Evolutionary conservation across 1,284 basidiomycete species (phyloP).

Genomic region (Ganoderma boninense): DNA sequence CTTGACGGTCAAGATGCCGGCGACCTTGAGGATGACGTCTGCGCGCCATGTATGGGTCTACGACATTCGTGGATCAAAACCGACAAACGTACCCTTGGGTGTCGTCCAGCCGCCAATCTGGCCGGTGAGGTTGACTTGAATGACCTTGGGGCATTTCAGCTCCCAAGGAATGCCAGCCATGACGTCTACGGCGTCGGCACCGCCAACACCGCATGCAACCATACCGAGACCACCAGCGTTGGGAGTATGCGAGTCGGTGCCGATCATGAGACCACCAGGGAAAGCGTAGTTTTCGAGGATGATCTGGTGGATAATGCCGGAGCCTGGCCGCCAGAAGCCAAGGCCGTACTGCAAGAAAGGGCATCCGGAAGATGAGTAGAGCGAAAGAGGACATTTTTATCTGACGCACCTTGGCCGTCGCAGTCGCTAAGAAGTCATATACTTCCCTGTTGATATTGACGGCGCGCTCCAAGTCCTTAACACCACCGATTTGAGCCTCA

Average conservation of each 20-base stretch:
- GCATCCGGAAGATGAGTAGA: background rate
- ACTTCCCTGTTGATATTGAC: slow-evolving; percentile 98
- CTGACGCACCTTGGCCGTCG: slow-evolving; percentile 83
- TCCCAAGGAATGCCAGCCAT: slow-evolving; percentile 99
- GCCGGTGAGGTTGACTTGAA: slow-evolving; percentile 97
- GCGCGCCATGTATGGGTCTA: background rate
- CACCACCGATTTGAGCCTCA: slow-evolving; percentile 95
- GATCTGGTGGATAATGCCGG: slow-evolving; percentile 98
- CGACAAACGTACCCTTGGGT: slow-evolving; percentile 81
- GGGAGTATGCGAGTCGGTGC: slow-evolving; percentile 99
- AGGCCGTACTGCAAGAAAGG: slow-evolving; percentile 80
- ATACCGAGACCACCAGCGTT: slow-evolving; percentile 99
- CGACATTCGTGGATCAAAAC: background rate
- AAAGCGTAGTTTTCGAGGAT: slow-evolving; percentile 99
- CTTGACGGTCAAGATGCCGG: slow-evolving; percentile 97
- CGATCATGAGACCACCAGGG: slow-evolving; percentile 99
- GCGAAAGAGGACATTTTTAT: slow-evolving; percentile 11
- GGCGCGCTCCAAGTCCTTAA: slow-evolving; percentile 93
- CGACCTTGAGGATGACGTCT: slow-evolving; percentile 98
- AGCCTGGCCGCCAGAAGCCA: slow-evolving; percentile 99
- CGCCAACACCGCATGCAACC: slow-evolving; percentile 99
- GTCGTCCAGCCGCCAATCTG: slow-evolving; percentile 98
- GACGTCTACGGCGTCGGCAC: slow-evolving; percentile 99
- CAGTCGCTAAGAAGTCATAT: slow-evolving; percentile 99
- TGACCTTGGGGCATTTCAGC: slow-evolving; percentile 98